Evolutionary conservation across 2,329 filamentous ascomycete species (phyloP).

Genomic region (Penicillium brasilianum): DNA sequence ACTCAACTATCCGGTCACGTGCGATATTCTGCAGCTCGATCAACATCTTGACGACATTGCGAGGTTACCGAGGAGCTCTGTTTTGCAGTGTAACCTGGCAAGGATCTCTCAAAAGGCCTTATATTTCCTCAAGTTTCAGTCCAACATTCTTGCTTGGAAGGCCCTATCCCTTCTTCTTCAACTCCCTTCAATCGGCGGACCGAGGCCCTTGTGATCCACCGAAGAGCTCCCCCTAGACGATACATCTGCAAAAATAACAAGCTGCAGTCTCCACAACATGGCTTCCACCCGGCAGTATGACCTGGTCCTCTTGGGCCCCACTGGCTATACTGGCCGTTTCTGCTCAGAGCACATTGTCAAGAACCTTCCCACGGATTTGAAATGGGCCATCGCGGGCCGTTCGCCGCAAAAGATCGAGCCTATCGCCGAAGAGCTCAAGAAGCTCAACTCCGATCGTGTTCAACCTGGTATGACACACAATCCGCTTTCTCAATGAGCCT

Average conservation of each 20-base stretch:
- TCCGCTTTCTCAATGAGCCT: not conserved
- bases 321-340: slow-evolving; percentile 82
- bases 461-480: slow-evolving; percentile 64
- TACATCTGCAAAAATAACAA: slow-evolving; percentile 11
- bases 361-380: slow-evolving; percentile 73
- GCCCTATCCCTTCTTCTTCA: not conserved
- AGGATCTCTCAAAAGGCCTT: not conserved
- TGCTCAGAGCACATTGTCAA: slow-evolving; percentile 76
- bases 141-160: not conserved
- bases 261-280: slow-evolving; percentile 37
- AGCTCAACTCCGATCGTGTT: slow-evolving; percentile 69
- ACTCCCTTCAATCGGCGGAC: not conserved
- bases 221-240: slow-evolving; percentile 11
- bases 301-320: slow-evolving; percentile 69
- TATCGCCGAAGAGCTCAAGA: slow-evolving; percentile 69
- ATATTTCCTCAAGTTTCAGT: not conserved
- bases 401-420: slow-evolving; percentile 75
- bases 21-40: not conserved
- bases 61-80: not conserved
- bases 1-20: slow-evolving; percentile 20
- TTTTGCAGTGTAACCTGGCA: slow-evolving; percentile 5
- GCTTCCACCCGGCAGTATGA: slow-evolving; percentile 62
- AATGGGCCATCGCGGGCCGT: slow-evolving; percentile 87
- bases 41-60: slow-evolving; percentile 3
- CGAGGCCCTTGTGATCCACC: slow-evolving; percentile 13